phyloP scores from a whole-genome alignment of 139 green algal genomes.

The Tetradesmus lagerheimii region DNA sequence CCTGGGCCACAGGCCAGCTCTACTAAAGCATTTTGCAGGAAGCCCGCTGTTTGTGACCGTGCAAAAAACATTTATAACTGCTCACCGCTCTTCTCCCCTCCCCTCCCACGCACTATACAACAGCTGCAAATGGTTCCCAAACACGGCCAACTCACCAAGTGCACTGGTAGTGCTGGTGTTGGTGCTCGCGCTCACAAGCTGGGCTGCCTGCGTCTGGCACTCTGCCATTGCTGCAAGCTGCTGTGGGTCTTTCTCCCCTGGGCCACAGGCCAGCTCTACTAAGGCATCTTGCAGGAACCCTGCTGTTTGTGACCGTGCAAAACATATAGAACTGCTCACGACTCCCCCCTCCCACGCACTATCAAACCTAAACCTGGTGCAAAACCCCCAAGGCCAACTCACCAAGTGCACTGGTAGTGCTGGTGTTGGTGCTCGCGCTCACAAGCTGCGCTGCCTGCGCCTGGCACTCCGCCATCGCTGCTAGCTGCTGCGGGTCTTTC shows the following conservation, averaged over 20 bases:
- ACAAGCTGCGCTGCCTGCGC: not conserved
- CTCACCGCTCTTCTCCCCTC: too few relatives aligned
- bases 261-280: too few relatives aligned
- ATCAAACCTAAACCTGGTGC: too few relatives aligned
- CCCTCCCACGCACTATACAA: too few relatives aligned
- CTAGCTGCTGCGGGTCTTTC: not conserved
- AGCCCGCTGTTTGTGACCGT: too few relatives aligned
- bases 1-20: not conserved
- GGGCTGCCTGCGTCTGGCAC: not conserved
- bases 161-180: not conserved
- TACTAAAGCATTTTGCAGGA: too few relatives aligned
- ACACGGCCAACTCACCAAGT: not conserved
- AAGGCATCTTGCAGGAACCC: too few relatives aligned
- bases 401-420: not conserved
- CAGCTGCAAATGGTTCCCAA: too few relatives aligned
- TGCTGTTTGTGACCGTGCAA: too few relatives aligned
- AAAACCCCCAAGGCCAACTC: not conserved
- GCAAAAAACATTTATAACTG: too few relatives aligned
- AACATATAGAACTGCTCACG: too few relatives aligned
- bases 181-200: not conserved
- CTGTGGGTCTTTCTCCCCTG: not conserved
- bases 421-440: not conserved
- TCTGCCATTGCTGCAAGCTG: conserved; percentile 18
- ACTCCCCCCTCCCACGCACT: too few relatives aligned
- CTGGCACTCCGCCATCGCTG: conserved; percentile 5